Evolutionary conservation across 2,329 filamentous ascomycete genomes (phyloP).

Genomic region (Fusarium sarcochroum): DNA sequence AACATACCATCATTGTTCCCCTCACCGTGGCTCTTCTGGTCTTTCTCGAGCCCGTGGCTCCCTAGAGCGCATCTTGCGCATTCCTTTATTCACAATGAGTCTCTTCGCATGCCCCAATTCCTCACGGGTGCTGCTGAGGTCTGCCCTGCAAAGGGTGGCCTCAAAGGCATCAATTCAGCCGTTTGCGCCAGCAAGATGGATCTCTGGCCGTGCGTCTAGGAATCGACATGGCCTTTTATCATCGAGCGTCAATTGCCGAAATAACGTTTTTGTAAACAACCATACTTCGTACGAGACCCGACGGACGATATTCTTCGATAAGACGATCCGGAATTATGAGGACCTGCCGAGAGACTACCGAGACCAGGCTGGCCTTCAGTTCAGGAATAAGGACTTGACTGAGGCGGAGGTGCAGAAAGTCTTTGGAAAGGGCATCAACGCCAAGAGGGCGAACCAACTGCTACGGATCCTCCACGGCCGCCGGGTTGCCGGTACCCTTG

Average conservation of each 20-base stretch:
- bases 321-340: constrained; percentile 66
- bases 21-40: constrained; percentile 33
- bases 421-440: constrained; percentile 65
- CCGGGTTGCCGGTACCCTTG: constrained; percentile 73
- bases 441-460: constrained; percentile 64
- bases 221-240: constrained; percentile 17
- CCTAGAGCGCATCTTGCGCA: constrained; percentile 46
- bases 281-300: constrained; percentile 42
- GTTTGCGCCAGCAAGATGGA: constrained; percentile 44
- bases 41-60: constrained; percentile 42
- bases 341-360: constrained; percentile 70
- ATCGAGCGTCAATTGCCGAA: constrained; percentile 25
- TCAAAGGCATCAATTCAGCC: constrained; percentile 36
- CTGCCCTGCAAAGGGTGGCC: constrained; percentile 46
- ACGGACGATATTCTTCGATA: constrained; percentile 54
- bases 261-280: constrained; percentile 22
- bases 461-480: constrained; percentile 73
- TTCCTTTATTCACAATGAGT: constrained; percentile 46
- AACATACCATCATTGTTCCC: constrained; percentile 38
- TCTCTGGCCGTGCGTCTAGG: constrained; percentile 34
- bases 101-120: constrained; percentile 49
- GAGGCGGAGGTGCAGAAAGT: constrained; percentile 62
- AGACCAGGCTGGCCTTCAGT: constrained; percentile 68
- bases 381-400: constrained; percentile 64
- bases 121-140: constrained; percentile 50